Evolutionary conservation across 208 protist species (phyloP).

Genomic region (Trichomonas vaginalis): DNA sequence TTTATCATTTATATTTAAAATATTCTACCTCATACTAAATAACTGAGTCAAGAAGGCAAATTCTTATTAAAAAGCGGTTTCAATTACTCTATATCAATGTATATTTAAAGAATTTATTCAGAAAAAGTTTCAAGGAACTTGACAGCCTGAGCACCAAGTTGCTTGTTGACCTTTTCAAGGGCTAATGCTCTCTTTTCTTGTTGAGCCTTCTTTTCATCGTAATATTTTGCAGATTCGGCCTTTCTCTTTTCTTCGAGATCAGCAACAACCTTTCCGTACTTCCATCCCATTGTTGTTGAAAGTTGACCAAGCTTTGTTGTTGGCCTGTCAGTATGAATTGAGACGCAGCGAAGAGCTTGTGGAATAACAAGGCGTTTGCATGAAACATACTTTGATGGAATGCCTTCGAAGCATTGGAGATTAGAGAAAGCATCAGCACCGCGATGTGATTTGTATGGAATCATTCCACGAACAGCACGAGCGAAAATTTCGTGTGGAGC

Average conservation of each 20-base stretch:
- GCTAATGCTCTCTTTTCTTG: neutral
- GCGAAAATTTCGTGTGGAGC: conserved; percentile 79
- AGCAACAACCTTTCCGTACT: conserved; percentile 50
- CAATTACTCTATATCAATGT: too few relatives aligned
- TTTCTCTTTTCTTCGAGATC: conserved; percentile 63
- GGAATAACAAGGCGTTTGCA: conserved; percentile 62
- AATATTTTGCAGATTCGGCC: neutral
- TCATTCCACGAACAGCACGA: conserved; percentile 83
- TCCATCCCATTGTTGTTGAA: conserved; percentile 56
- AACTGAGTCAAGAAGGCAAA: too few relatives aligned
- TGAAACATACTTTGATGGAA: conserved; percentile 61
- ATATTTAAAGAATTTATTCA: neutral
- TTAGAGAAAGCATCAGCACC: conserved; percentile 52
- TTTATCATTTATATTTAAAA: too few relatives aligned
- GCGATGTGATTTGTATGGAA: conserved; percentile 69
- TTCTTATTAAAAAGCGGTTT: too few relatives aligned
- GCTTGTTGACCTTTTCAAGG: neutral
- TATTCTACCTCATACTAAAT: too few relatives aligned
- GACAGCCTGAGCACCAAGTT: neutral
- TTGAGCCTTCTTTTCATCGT: neutral
- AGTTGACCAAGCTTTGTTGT: conserved; percentile 54
- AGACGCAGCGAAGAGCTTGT: conserved; percentile 51
- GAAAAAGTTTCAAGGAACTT: neutral
- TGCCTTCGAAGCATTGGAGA: conserved; percentile 64
- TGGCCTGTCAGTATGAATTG: conserved; percentile 49